phyloP scores from a whole-genome alignment of 2,329 filamentous ascomycete genomes.

The Fusarium robinianum region DNA sequence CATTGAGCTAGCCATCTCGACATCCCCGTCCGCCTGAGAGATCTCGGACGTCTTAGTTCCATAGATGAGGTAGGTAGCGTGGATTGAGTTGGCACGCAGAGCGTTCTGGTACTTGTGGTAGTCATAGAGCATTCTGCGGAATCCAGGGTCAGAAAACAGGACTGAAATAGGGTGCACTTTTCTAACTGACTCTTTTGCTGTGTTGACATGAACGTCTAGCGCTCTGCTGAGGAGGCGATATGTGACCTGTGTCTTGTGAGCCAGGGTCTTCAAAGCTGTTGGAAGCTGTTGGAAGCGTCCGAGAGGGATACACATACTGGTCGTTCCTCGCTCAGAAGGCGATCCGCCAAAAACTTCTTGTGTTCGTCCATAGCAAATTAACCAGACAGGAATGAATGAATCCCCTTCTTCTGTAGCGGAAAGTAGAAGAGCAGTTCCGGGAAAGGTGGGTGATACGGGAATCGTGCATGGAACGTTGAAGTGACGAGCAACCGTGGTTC shows the following conservation, averaged over 20 bases:
- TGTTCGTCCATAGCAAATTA: constrained; percentile 60
- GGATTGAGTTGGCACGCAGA: constrained; percentile 75
- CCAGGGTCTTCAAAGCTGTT: constrained; percentile 1
- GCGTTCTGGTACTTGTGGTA: constrained; percentile 83
- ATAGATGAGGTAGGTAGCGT: constrained; percentile 89
- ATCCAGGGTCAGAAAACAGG: constrained; percentile 15
- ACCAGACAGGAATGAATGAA: not conserved
- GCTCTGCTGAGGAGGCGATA: constrained; percentile 85
- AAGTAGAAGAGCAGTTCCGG: not conserved
- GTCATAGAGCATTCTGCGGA: constrained; percentile 80
- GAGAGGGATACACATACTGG: constrained; percentile 69
- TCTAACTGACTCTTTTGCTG: constrained; percentile 77
- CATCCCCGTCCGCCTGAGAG: constrained; percentile 60
- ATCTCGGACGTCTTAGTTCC: constrained; percentile 61
- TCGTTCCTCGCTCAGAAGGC: constrained; percentile 75
- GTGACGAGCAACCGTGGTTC: constrained; percentile 13
- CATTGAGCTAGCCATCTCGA: constrained; percentile 71
- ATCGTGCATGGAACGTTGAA: constrained; percentile 1
- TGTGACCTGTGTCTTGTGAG: constrained; percentile 65
- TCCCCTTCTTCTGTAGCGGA: not conserved
- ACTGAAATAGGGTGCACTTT: constrained; percentile 7
- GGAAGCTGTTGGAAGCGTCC: too few species aligned
- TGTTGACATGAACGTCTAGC: constrained; percentile 81
- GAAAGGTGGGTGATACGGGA: not conserved
- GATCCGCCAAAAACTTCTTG: constrained; percentile 72